Base-by-base conservation (phyloP, 768 basidiomycete genomes). In the Hortiboletus campestris region DNA sequence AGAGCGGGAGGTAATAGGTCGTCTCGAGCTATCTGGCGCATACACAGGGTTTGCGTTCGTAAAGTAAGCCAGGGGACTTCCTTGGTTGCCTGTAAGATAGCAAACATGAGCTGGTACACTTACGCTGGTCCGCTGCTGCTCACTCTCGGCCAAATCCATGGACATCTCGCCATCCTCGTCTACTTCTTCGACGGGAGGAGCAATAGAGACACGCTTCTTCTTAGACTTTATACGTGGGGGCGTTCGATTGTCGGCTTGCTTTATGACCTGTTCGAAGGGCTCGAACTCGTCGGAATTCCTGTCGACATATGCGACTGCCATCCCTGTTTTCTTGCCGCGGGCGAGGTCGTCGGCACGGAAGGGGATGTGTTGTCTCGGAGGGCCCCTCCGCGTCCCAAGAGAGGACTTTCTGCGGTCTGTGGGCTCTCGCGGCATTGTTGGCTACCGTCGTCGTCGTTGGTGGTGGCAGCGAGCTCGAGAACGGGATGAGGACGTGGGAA, bases 221-320 rank as follows among this genome's bases (percentile, higher is more conserved):
- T 73, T 76, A 5, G 70, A 72, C 62, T 82, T 82, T 19, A 80
- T 76, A 42, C 74, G 75, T 19, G 84, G 85, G 2, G 84, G 87
- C 6, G 84, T 79, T n/a, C 82, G 76, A 46, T 79, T 79, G 72
- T 88, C 86, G 2, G 80, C 87, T 63, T 88, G 86, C 48, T 80
- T 78, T 44, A 91, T 78, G 49, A 92, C 67, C 63, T 89, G 80
- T 52, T 87, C 88, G 68, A 91, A 91, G 0, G 84, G 86, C 68
- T 92, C 89, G 67, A 91, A 91, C 29, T 88, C 90, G 69, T 91
- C 90, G 25, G 88, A 88, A 66, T 82, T 83, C 61, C 83, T 84
- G 57, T 86, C 83, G 53, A 91, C 82, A 63, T 82, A 80, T 38
- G 74, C 79, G 14, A 91, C 84, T 0, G 82, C 77, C 51, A 90